Evolutionary conservation across 1,139 yeast species (phyloP).

Genomic region (Blastobotrys serpentis): DNA sequence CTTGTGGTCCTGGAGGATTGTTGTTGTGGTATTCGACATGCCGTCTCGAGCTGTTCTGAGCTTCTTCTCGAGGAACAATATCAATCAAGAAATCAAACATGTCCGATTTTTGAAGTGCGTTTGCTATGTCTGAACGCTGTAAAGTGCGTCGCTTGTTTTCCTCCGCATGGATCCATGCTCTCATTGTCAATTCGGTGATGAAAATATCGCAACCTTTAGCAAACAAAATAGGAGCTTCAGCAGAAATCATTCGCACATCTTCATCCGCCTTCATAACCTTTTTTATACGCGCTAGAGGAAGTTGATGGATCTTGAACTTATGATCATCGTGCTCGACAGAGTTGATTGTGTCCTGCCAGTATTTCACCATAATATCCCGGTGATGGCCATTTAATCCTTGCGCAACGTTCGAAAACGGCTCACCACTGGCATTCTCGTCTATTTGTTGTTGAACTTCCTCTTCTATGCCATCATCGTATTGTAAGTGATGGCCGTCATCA

Average conservation of each 20-base stretch:
- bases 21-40: slow-evolving; percentile 10
- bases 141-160: slow-evolving; percentile 90
- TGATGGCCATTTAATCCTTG: slow-evolving; percentile 85
- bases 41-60: slow-evolving; percentile 21
- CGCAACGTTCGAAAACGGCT: slow-evolving; percentile 76
- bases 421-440: slow-evolving; percentile 4
- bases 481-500: slow-evolving; percentile 1
- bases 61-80: slow-evolving; percentile 75
- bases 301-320: slow-evolving; percentile 89
- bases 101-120: slow-evolving; percentile 90
- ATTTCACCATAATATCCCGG: slow-evolving; percentile 86
- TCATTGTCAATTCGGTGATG: slow-evolving; percentile 93
- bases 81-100: slow-evolving; percentile 97
- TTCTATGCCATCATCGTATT: slow-evolving; percentile 8
- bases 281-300: slow-evolving; percentile 92
- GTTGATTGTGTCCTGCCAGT: slow-evolving; percentile 91
- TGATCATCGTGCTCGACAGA: slow-evolving; percentile 86
- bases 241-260: slow-evolving; percentile 94
- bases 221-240: slow-evolving; percentile 95
- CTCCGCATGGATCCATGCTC: slow-evolving; percentile 99
- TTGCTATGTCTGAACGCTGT: slow-evolving; percentile 92
- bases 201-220: slow-evolving; percentile 98
- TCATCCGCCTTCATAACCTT: slow-evolving; percentile 98
- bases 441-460: slow-evolving; percentile 3
- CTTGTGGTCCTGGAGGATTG: slow-evolving; percentile 11